A percentile compares a stretch with the other conserved stretches of the same genome.
phyloP scores from a whole-genome alignment of 2,329 filamentous ascomycete genomes.

The Colletotrichum liriopes region DNA sequence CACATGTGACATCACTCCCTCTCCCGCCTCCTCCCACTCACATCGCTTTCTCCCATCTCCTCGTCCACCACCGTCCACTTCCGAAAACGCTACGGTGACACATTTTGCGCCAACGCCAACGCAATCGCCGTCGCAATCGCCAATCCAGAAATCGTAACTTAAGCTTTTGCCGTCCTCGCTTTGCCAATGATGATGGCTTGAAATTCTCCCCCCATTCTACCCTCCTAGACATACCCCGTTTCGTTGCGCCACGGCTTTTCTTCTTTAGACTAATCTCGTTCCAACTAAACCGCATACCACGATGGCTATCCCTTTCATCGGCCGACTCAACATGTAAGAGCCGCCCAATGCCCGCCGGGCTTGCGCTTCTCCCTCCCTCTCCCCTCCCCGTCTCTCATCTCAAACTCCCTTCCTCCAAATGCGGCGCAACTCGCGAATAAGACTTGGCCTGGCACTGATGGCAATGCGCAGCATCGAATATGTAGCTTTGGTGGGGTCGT shows the following conservation, averaged over 20 bases:
- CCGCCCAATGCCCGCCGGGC: constrained; percentile 2
- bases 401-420: constrained; percentile 31
- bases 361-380: constrained; percentile 8
- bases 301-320: constrained; percentile 70
- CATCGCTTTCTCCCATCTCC: constrained; percentile 18
- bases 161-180: constrained; percentile 31
- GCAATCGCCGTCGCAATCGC: constrained; percentile 5
- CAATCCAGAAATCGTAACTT: constrained; percentile 9
- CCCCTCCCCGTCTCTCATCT: constrained; percentile 15
- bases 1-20: constrained; percentile 43
- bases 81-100: constrained; percentile 36
- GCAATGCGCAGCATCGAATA: constrained; percentile 79
- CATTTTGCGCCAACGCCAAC: constrained; percentile 15
- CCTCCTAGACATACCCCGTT: constrained; percentile 37
- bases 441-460: constrained; percentile 35
- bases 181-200: constrained; percentile 32
- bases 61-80: constrained; percentile 28
- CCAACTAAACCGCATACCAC: constrained; percentile 46
- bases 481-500: constrained; percentile 86
- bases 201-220: constrained; percentile 22
- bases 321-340: constrained; percentile 67
- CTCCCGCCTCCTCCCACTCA: constrained; percentile 2
- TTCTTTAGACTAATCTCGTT: constrained; percentile 22
- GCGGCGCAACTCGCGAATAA: constrained; percentile 23
- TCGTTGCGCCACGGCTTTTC: constrained; percentile 26